These are phyloP conservation scores for Cladosporium colombiae DNA, from an alignment of 2,329 filamentous ascomycete genomes.

Conservation along the genomic window DNA sequence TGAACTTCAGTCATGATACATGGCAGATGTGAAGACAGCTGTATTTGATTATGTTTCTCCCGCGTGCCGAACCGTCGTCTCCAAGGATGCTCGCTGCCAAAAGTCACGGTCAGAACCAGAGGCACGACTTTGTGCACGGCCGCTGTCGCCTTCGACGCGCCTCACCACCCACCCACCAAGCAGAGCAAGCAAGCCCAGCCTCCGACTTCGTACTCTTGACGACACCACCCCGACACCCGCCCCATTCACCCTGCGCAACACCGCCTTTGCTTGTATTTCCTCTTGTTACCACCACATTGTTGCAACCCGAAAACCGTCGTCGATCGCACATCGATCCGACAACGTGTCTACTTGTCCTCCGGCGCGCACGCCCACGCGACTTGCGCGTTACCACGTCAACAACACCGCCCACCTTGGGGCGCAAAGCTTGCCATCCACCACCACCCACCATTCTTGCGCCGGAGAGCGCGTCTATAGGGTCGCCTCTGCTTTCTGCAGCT, in stretches of 20 bases:
- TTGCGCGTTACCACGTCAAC: conserved; percentile 23
- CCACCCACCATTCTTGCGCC: background rate
- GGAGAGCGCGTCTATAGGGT: background rate
- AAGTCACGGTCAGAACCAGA: background rate
- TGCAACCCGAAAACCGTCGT: background rate
- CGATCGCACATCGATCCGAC: background rate
- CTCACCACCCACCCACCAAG: background rate
- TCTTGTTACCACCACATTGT: background rate
- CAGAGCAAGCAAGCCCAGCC: conserved; percentile 1
- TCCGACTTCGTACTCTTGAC: conserved; percentile 10
- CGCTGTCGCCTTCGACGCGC: conserved; percentile 5
- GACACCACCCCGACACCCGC: background rate
- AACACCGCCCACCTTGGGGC: conserved; percentile 28
- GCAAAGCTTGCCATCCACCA: conserved; percentile 21
- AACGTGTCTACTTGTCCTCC: background rate
- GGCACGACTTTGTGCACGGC: background rate
- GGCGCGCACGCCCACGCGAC: conserved; percentile 8
- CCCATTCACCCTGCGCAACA: background rate
- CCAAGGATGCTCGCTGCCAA: background rate
- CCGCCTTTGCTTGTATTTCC: background rate
- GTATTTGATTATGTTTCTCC: background rate
- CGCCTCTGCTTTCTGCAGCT: background rate
- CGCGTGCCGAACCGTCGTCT: background rate
- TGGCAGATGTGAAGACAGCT: background rate
- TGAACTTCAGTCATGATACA: background rate